Conservation (phyloP, 2,329 filamentous ascomycete species). For the Botrytis pseudocinerea region DNA sequence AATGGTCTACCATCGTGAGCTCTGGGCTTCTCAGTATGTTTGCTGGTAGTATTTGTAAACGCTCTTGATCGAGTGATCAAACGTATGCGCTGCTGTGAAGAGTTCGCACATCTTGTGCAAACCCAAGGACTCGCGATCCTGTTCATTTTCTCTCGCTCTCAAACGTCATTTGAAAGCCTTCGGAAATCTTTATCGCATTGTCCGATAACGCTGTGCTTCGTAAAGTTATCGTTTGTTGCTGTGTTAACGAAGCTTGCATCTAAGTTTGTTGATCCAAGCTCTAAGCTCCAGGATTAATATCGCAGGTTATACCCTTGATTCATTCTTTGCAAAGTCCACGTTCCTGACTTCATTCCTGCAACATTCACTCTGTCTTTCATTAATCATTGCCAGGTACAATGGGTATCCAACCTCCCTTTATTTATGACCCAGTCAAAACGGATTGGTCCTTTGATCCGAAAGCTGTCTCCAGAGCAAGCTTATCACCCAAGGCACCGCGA, state of each 20-base stretch:
- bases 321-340: slow-evolving; percentile 28
- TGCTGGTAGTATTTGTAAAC: slow-evolving; percentile 18
- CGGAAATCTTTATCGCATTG: slow-evolving; percentile 29
- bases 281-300: neutral
- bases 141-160: slow-evolving; percentile 32
- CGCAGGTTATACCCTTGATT: slow-evolving; percentile 28
- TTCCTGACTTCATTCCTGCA: slow-evolving; percentile 30
- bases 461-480: slow-evolving; percentile 78
- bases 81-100: slow-evolving; percentile 20
- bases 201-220: slow-evolving; percentile 22
- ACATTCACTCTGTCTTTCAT: slow-evolving; percentile 12
- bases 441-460: slow-evolving; percentile 78
- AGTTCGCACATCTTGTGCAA: slow-evolving; percentile 35
- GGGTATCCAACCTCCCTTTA: slow-evolving; percentile 65
- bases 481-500: slow-evolving; percentile 56
- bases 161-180: slow-evolving; percentile 28
- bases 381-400: slow-evolving; percentile 44
- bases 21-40: slow-evolving; percentile 34
- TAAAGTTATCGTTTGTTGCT: slow-evolving; percentile 36
- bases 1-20: slow-evolving; percentile 52
- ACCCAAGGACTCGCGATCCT: slow-evolving; percentile 32
- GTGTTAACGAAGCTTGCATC: slow-evolving; percentile 36
- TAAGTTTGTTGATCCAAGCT: slow-evolving; percentile 21
- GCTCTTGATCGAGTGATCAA: slow-evolving; percentile 5
- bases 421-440: slow-evolving; percentile 60